Evolutionary conservation across 108 stramenopile species (phyloP).

Genomic region (Skeletonema grethae): DNA sequence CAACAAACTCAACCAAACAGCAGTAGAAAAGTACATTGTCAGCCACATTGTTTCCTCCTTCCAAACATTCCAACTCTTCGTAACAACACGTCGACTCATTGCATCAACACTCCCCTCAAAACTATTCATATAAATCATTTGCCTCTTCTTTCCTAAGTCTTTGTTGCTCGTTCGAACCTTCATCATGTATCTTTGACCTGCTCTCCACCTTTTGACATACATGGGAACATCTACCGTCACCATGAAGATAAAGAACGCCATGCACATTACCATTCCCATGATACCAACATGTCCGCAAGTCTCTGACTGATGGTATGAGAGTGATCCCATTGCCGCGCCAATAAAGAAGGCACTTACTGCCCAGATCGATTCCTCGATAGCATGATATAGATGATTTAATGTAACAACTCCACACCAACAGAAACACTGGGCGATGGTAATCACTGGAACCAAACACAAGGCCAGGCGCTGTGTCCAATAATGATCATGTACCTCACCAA

Average conservation of each 20-base stretch:
- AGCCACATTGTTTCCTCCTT: slow-evolving; percentile 47
- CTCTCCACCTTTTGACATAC: slow-evolving; percentile 45
- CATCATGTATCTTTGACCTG: background rate
- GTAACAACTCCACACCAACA: slow-evolving; percentile 48
- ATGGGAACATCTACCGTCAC: slow-evolving; percentile 49
- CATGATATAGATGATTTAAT: slow-evolving; percentile 45
- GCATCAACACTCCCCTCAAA: slow-evolving; percentile 40
- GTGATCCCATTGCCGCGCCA: slow-evolving; percentile 10
- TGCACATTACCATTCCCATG: slow-evolving; percentile 10
- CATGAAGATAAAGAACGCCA: slow-evolving; percentile 37
- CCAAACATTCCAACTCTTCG: slow-evolving; percentile 46
- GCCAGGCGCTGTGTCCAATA: slow-evolving; percentile 7
- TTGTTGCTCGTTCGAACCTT: no score
- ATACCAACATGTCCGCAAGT: slow-evolving; percentile 2
- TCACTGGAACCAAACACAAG: slow-evolving; percentile 17
- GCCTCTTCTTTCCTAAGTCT: background rate
- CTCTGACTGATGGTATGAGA: slow-evolving; percentile 19
- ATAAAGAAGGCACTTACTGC: slow-evolving; percentile 21
- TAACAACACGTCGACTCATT: slow-evolving; percentile 28
- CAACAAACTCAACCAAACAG: slow-evolving; percentile 50
- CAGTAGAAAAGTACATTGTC: slow-evolving; percentile 41
- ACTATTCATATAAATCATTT: slow-evolving; percentile 9
- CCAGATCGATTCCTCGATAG: slow-evolving; percentile 52
- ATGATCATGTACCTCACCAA: slow-evolving; percentile 37
- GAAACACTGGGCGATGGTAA: slow-evolving; percentile 36